These are phyloP conservation scores for Gymnopus androsaceus DNA, from an alignment of 1,284 basidiomycete species.

Conservation along the genomic window DNA sequence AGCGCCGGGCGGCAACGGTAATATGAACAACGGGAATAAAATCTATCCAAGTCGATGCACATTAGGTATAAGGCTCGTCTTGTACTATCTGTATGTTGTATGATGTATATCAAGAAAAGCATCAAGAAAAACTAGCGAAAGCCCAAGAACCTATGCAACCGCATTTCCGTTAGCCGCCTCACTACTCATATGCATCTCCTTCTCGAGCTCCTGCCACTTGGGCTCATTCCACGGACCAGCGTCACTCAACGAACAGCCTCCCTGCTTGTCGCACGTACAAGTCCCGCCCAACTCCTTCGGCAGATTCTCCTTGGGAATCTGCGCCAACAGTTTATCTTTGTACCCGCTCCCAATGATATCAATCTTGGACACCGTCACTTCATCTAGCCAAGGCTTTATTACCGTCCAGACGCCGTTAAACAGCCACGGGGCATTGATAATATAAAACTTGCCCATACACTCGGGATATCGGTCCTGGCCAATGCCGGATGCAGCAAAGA, in stretches of 20 bases:
- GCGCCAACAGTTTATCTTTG: constrained; percentile 69
- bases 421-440: constrained; percentile 92
- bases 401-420: constrained; percentile 89
- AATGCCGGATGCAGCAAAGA: constrained; percentile 77
- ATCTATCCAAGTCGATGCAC: no score
- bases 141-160: background rate
- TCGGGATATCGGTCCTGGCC: constrained; percentile 94
- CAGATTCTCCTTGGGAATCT: constrained; percentile 84
- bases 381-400: constrained; percentile 94
- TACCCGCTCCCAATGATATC: constrained; percentile 74
- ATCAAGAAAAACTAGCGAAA: no score
- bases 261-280: constrained; percentile 77
- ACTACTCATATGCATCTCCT: constrained; percentile 3
- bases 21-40: no score
- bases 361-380: constrained; percentile 93
- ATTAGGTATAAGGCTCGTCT: no score
- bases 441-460: constrained; percentile 96
- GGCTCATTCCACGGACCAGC: constrained; percentile 87
- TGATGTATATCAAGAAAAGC: no score
- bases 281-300: constrained; percentile 85
- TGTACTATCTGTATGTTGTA: no score
- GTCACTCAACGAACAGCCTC: constrained; percentile 88
- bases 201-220: constrained; percentile 16
- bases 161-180: background rate
- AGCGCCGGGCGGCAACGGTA: no score